Percentiles rank a stretch among this genome's conserved stretches.
Evolutionary conservation across 1,284 basidiomycete species (phyloP).

Genomic region (Ganoderma lucidum): DNA sequence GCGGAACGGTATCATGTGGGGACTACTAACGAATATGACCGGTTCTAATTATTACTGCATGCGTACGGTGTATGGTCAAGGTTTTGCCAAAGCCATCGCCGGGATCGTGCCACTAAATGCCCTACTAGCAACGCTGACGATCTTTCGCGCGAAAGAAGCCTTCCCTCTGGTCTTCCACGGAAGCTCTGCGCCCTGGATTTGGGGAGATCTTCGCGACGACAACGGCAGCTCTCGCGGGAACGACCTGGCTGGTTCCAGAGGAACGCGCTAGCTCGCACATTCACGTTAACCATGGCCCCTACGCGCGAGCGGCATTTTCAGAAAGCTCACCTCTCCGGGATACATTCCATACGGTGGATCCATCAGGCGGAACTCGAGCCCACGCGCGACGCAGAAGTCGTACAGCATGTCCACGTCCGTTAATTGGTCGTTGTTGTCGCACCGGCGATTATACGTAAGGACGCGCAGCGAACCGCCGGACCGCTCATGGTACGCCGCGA

Average conservation of each 20-base stretch:
- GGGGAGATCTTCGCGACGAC: conserved; percentile 5
- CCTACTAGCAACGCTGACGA: conserved; percentile 12
- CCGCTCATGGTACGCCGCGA: conserved; percentile 10
- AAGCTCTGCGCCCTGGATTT: neutral
- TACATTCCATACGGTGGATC: conserved; percentile 24
- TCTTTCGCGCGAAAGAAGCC: neutral
- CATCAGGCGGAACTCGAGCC: conserved; percentile 20
- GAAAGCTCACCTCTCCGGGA: conserved; percentile 23
- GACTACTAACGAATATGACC: too few relatives aligned
- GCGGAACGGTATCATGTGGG: too few relatives aligned
- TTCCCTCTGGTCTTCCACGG: conserved; percentile 2
- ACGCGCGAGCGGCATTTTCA: neutral
- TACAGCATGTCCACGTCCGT: conserved; percentile 15
- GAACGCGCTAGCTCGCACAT: neutral
- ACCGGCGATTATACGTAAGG: conserved; percentile 18
- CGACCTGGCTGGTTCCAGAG: conserved; percentile 7
- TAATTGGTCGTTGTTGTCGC: neutral
- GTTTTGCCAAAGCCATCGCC: conserved; percentile 17
- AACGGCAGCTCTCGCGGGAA: conserved; percentile 17
- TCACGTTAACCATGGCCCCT: neutral
- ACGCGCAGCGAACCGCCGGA: conserved; percentile 9
- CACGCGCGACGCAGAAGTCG: conserved; percentile 12
- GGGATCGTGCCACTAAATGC: conserved; percentile 18
- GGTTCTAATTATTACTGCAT: too few relatives aligned
- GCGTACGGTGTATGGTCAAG: neutral